Base-by-base conservation (phyloP, 2,329 filamentous ascomycete species). In the Fusarium chlamydosporum region DNA sequence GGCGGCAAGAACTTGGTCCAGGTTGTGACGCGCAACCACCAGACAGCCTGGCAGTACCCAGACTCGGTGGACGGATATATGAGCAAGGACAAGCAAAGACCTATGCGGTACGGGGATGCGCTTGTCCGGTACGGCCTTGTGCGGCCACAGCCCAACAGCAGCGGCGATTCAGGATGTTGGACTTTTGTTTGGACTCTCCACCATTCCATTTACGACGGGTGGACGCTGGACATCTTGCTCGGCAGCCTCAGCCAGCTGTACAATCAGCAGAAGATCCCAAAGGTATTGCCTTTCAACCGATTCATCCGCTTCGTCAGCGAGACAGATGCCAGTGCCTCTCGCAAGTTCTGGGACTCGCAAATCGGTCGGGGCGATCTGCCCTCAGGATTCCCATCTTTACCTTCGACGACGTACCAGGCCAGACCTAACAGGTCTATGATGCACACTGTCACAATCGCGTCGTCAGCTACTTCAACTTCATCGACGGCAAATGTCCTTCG, bases 371-470 rank as follows among this genome's bases (percentile, higher is more conserved):
- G 50, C 38, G 38, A 53, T 42, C 50, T 53, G 27, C 50, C 50
- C 50, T 53, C 50, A 53, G 50, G 50, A 53, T 53, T 53, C 50
- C 50, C 50, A 53, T 27, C 38, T 53, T 53, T 53, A 38, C 50
- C 50, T 53, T 53, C 38, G 29, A 53, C 50, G 29, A 53, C 38
- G 27, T 53, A 53, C 38, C 50, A 53, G 50, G 38, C 50, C 38
- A 53, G 50, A 53, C 50, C 50, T 43, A 53, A 53, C 50, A 53
- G 50, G 37, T 53, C 50, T 38, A 42, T 53, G 15, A 35, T 42
- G 15, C 50, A 43, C 20, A 43, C 38, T 43, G 27, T 53, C 50
- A 35, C 38, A 53, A 53, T 53, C 38, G 50, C 50, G 18, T 42
- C 50, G 15, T 53, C 50, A 53, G 50, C 50, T 42, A 27, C 37